Base-by-base conservation (phyloP, 1,139 yeast species). In the Pichia kudriavzevii region DNA sequence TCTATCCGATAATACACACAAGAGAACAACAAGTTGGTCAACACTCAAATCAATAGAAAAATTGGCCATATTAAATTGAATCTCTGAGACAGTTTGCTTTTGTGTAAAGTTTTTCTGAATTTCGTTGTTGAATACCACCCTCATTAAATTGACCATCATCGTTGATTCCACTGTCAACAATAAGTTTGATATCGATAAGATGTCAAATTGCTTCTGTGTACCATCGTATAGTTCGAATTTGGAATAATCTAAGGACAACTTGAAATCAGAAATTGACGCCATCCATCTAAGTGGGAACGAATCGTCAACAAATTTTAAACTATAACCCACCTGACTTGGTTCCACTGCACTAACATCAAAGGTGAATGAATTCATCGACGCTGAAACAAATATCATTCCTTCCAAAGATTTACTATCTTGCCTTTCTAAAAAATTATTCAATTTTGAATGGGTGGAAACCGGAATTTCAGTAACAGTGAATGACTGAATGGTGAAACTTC, bases 251-350 rank as follows among this genome's bases (percentile, higher is more conserved):
- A 64, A 53, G 7, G 67, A 51, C 11, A 69, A 39, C 44, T 66
- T 75, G 1, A 71, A 47, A 17, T 59, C 53, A 21, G 61, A 46
- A 6, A 61, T 19, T 0, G 78, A 64, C 3, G 63, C 40, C 12
- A 75, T 63, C 26, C 67, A 45, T 40, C 74, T 75, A 30, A 73
- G 54, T 1, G 87, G 87, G 12, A 54, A 55, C 43, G 79, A 85
- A 3, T 56, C 52, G 9, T 69, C 63, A 24, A 64, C 61, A 48
- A 73, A 79, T 13, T 67, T 50, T 3, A 77, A 62, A 38, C 77
- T 79, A 50, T 66, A 79, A 0, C 87, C 88, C 1, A 85, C 75
- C 9, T 70, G 60, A 28, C 55, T 56, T 10, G 55, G 46, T 17
- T 53, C 45, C 19, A 71, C 41, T 36, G 63, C 58, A 13, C 59